Evolutionary conservation across 371 early-diverging fungal species (phyloP), one percentile per base, ranked within the genome.

Genomic region (Mycotypha africana): DNA sequence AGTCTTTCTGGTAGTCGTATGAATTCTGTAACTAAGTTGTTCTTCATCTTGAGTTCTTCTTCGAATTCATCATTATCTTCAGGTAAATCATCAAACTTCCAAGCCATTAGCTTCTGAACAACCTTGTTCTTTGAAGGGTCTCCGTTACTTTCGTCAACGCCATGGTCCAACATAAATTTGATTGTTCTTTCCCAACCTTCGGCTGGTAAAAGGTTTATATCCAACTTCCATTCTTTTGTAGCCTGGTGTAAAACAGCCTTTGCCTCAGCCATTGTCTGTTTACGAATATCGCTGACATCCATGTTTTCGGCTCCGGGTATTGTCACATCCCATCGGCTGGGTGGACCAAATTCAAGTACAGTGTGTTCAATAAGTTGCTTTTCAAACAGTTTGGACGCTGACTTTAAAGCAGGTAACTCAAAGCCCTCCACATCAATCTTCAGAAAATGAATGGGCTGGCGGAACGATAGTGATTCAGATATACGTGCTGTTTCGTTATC

Each of bases 371-470:
- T 62, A 4, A 72, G 49, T n/a, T 59, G 59, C 1, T 47, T 42
- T 33, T 72, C 64, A 44, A 56, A 72, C 8, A 72, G 41, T 17
- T 44, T 46, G 21, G 58, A 38, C 9, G 72, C 72, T 8, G 66
- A 65, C 20, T 61, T 61, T 8, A 72, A 47, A 7, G 72, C 68
- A 21, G 57, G 62, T 16, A 72, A 25, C 32, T 72, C 72, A 41
- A 72, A 72, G 10, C 72, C 72, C 53, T 72, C 72, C 2, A 72
- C 72, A 38, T 72, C 72, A 33, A 72, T 63, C 57, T 72, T 72
- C 21, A 72, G 47, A 40, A 72, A 72, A 48, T 72, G 72, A 34
- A 72, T 68, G 11, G 68, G 72, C 11, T 67, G 55, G 14, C 62
- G 58, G 19, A 65, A 49, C 12, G 56, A n/a, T 6, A 72, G 39